Conservation (phyloP, 2,329 filamentous ascomycete genomes). For the Venturiaceae sp. region DNA sequence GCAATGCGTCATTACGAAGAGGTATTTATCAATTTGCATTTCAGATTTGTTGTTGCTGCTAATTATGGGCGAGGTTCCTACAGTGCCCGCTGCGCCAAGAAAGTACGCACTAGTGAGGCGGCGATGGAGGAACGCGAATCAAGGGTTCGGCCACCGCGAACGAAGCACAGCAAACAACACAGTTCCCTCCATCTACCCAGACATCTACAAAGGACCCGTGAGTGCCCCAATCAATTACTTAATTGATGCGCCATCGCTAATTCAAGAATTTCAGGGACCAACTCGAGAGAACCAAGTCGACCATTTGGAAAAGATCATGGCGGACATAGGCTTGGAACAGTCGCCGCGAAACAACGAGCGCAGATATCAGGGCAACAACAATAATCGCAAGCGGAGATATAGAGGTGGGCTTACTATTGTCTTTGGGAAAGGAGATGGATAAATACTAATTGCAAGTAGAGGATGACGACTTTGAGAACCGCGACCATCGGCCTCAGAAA, state of each 20-base stretch:
- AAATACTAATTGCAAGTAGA: not conserved
- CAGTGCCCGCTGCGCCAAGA: conserved; percentile 15
- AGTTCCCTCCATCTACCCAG: conserved; percentile 28
- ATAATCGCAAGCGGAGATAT: conserved; percentile 2
- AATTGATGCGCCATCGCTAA: not conserved
- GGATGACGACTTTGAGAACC: conserved; percentile 6
- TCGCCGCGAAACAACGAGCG: not conserved
- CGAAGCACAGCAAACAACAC: conserved; percentile 23
- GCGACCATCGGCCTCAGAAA: not conserved
- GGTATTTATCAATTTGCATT: no score
- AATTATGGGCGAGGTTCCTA: not conserved
- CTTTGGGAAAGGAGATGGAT: not conserved
- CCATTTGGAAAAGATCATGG: conserved; percentile 1
- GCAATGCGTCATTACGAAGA: no score
- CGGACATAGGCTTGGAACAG: not conserved
- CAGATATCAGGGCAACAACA: not conserved
- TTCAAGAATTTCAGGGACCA: not conserved
- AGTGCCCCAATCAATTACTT: not conserved
- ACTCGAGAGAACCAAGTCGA: not conserved
- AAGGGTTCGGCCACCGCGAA: no score
- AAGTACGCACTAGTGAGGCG: no score
- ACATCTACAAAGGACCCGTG: conserved; percentile 1
- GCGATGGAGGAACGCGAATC: no score
- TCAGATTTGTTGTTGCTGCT: no score
- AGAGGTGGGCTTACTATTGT: not conserved